Evolutionary conservation across 2,329 filamentous ascomycete genomes (phyloP).

Genomic region (Colletotrichum eremochloae): DNA sequence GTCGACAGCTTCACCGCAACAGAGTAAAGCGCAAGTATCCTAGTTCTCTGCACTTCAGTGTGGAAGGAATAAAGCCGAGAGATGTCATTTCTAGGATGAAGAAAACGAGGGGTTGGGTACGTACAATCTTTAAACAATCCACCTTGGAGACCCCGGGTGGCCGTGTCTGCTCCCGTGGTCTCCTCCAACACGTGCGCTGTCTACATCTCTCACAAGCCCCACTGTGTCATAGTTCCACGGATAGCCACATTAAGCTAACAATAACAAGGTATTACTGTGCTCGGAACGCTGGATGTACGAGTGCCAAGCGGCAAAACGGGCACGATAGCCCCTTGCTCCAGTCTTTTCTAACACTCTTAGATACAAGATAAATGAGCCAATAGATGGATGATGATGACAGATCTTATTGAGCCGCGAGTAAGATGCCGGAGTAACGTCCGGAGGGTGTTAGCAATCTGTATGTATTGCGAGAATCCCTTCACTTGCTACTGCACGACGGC

Average conservation of each 20-base stretch:
- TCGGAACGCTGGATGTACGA: conserved; percentile 9
- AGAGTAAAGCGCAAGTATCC: conserved; percentile 8
- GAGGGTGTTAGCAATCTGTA: not conserved
- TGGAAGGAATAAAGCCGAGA: not conserved
- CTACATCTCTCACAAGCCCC: conserved; percentile 3
- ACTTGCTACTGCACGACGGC: conserved; percentile 1
- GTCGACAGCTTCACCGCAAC: conserved; percentile 12
- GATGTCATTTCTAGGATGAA: not conserved
- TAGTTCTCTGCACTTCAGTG: not conserved
- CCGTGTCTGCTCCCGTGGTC: not conserved
- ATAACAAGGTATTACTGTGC: not conserved
- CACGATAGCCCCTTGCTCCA: conserved; percentile 24
- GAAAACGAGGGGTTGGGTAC: conserved; percentile 4
- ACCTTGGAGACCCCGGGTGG: conserved; percentile 14
- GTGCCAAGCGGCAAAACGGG: conserved; percentile 4
- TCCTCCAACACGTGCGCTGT: not conserved
- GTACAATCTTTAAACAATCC: not conserved
- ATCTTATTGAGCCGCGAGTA: conserved; percentile 1
- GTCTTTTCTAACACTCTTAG: not conserved
- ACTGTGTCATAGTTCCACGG: conserved; percentile 18
- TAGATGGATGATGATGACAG: not conserved
- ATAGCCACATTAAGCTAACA: not conserved
- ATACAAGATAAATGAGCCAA: not conserved
- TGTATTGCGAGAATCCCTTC: conserved; percentile 3
- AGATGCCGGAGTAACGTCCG: not conserved